Evolutionary conservation across 345 rosid genomes (phyloP).

Genomic region (Syzygium aromaticum): DNA sequence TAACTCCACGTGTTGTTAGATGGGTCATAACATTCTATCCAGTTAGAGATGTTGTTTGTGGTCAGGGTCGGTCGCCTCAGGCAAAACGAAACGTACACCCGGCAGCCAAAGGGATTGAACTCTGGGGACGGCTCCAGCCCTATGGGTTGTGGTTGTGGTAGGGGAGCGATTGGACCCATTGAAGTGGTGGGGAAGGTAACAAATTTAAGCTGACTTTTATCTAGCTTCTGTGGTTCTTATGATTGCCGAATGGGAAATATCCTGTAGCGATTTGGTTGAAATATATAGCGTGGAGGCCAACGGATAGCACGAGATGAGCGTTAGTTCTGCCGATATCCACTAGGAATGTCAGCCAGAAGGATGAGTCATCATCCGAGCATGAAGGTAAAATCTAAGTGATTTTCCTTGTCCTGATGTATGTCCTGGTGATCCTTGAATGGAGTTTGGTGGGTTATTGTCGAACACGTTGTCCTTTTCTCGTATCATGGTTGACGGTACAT

Average conservation of each 20-base stretch:
- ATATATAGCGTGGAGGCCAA: background rate
- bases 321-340: background rate
- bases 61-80: constrained; percentile 2
- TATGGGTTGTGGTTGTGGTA: background rate
- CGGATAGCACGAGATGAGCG: background rate
- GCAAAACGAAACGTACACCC: constrained; percentile 25
- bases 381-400: background rate
- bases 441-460: background rate
- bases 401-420: background rate
- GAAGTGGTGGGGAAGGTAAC: background rate
- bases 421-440: background rate
- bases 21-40: constrained; percentile 37
- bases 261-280: background rate
- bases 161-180: constrained; percentile 27
- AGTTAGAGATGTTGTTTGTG: constrained; percentile 11
- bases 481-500: background rate
- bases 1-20: constrained; percentile 26
- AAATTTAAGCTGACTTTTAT: background rate
- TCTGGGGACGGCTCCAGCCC: constrained; percentile 7
- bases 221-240: background rate
- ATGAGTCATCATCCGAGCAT: background rate
- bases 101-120: background rate
- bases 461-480: background rate
- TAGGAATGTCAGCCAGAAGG: background rate
- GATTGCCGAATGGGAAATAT: background rate